Evolutionary conservation across 352 stramenopile genomes (phyloP).

Genomic region (Pythium rishiriense): DNA sequence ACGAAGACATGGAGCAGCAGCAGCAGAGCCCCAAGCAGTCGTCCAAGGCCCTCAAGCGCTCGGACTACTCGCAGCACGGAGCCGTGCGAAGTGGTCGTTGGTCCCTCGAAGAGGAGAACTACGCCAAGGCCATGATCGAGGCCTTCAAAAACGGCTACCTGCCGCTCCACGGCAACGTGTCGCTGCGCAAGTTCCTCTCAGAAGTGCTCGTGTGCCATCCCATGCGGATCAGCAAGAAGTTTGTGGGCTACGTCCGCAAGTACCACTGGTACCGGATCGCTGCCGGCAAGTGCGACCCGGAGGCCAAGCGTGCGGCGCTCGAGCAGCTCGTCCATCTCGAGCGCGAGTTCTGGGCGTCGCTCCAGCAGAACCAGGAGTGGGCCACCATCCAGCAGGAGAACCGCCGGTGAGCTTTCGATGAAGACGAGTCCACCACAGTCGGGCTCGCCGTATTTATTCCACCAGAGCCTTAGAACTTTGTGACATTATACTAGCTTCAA

Average conservation of each 20-base stretch:
- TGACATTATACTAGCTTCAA: slow-evolving; percentile 19
- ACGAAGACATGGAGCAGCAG: slow-evolving; percentile 22
- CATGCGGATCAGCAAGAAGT: slow-evolving; percentile 93
- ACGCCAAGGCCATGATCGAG: slow-evolving; percentile 83
- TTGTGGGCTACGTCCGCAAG: slow-evolving; percentile 87
- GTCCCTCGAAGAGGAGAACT: slow-evolving; percentile 74
- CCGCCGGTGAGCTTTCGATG: slow-evolving; percentile 17
- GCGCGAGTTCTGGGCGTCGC: slow-evolving; percentile 59
- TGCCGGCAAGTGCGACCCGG: slow-evolving; percentile 55
- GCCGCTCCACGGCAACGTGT: slow-evolving; percentile 78
- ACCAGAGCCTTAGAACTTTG: slow-evolving; percentile 3
- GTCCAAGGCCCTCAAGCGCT: slow-evolving; percentile 66
- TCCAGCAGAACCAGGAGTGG: slow-evolving; percentile 65
- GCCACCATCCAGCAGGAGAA: slow-evolving; percentile 30
- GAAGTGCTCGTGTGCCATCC: slow-evolving; percentile 87
- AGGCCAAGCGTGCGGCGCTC: slow-evolving; percentile 45
- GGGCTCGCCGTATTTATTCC: slow-evolving; percentile 31
- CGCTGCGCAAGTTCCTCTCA: slow-evolving; percentile 84
- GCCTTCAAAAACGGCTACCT: slow-evolving; percentile 73
- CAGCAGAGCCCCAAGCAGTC: slow-evolving; percentile 35
- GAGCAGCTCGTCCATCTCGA: slow-evolving; percentile 48
- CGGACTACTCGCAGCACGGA: slow-evolving; percentile 77
- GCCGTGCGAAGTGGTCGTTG: slow-evolving; percentile 70
- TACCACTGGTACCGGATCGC: slow-evolving; percentile 85
- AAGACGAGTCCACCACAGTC: neutral